phyloP scores from a whole-genome alignment of 2,329 filamentous ascomycete species.

The Penicillium thymicola region DNA sequence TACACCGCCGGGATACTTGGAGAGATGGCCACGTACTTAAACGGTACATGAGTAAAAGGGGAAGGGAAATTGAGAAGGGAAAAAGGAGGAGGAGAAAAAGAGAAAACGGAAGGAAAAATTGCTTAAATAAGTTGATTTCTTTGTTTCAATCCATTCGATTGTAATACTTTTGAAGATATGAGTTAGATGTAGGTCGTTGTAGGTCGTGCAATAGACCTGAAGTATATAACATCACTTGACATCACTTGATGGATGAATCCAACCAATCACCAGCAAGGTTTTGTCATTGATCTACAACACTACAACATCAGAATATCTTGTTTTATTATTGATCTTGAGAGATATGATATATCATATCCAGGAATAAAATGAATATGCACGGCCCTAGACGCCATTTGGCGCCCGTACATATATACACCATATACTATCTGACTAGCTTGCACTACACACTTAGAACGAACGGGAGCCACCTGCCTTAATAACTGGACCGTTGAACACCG shows the following conservation, averaged over 20 bases:
- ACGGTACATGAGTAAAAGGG: background rate
- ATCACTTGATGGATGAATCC: conserved; percentile 9
- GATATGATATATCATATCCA: no score
- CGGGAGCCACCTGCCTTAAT: no score
- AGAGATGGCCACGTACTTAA: background rate
- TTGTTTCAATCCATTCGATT: background rate
- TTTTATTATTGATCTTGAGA: no score
- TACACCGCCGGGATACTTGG: conserved; percentile 1
- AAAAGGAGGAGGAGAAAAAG: background rate
- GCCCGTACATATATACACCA: no score
- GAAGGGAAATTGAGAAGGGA: background rate
- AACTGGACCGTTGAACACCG: no score
- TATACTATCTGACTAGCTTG: no score
- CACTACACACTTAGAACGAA: no score
- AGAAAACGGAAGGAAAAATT: background rate
- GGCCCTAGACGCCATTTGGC: no score
- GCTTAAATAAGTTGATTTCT: background rate
- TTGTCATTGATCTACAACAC: conserved; percentile 16
- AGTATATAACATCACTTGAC: conserved; percentile 9
- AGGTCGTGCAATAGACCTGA: background rate
- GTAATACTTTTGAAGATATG: background rate
- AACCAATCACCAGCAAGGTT: conserved; percentile 14
- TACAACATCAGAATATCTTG: background rate
- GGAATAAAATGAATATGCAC: no score
- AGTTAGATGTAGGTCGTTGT: no score